These are phyloP conservation scores for Ceratonia siliqua DNA, from an alignment of 306 rosid species.

Conservation along the genomic window DNA sequence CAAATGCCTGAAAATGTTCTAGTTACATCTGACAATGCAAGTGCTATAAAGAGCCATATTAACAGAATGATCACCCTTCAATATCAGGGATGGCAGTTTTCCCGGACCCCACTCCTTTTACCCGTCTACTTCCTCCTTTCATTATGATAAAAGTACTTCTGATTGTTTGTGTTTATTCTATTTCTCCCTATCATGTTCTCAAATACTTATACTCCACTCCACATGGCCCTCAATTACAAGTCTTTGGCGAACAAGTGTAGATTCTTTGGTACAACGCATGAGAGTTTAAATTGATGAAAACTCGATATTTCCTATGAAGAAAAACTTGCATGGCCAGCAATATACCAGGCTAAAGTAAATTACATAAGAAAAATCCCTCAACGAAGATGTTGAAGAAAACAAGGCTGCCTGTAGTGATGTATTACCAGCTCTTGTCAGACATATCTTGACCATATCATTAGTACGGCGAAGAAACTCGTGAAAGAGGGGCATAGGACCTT, in stretches of 20 bases:
- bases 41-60: background rate
- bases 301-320: background rate
- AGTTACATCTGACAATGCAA: background rate
- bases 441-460: slow-evolving; percentile 11
- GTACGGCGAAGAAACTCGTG: background rate
- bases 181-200: background rate
- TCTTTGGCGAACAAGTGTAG: background rate
- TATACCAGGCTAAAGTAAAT: background rate
- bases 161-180: background rate
- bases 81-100: background rate
- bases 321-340: background rate
- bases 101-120: background rate
- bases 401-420: background rate
- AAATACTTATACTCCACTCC: background rate
- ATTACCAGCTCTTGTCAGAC: slow-evolving; percentile 3
- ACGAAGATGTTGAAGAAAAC: background rate
- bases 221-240: background rate
- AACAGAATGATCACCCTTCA: background rate
- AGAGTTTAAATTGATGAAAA: background rate
- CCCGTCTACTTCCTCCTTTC: background rate
- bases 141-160: background rate
- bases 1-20: background rate
- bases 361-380: slow-evolving; percentile 16
- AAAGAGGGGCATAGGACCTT: slow-evolving; percentile 22
- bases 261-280: background rate